Conservation (phyloP, 345 rosid genomes). For the Syzygium grande region DNA sequence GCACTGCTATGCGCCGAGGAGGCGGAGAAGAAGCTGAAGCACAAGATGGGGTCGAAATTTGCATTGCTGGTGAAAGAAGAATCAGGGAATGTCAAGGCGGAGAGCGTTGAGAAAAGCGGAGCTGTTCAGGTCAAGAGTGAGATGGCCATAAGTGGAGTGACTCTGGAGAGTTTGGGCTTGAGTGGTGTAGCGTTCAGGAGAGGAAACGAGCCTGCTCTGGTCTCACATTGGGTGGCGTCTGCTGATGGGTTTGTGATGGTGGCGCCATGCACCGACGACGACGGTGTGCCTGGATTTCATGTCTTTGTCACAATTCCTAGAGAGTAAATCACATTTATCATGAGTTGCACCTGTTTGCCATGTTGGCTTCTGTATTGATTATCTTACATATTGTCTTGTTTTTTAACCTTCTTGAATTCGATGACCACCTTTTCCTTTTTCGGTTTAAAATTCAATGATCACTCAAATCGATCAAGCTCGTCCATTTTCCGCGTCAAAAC, state of each 20-base stretch:
- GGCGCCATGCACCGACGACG: conserved; percentile 8
- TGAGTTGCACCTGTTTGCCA: background rate
- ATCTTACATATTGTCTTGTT: background rate
- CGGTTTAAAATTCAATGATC: background rate
- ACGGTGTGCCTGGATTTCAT: background rate
- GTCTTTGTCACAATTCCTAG: conserved; percentile 22
- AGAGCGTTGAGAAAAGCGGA: conserved; percentile 11
- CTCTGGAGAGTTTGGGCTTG: conserved; percentile 30
- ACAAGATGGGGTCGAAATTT: conserved; percentile 8
- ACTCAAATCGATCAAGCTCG: background rate
- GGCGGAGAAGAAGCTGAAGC: conserved; percentile 14
- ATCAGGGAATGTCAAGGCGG: conserved; percentile 16
- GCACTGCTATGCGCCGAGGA: conserved; percentile 25
- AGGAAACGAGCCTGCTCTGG: conserved; percentile 21
- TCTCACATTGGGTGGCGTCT: conserved; percentile 48
- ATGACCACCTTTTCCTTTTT: background rate
- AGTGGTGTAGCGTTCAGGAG: conserved; percentile 20
- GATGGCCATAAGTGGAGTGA: background rate
- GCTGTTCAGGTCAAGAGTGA: background rate
- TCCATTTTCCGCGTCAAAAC: background rate
- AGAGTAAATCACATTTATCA: background rate
- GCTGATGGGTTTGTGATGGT: conserved; percentile 33
- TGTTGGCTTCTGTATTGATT: background rate
- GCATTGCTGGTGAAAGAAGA: conserved; percentile 39
- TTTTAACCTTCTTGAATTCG: background rate